Base-by-base conservation (phyloP, 2,329 filamentous ascomycete species). In the Talaromyces albobiverticillius region DNA sequence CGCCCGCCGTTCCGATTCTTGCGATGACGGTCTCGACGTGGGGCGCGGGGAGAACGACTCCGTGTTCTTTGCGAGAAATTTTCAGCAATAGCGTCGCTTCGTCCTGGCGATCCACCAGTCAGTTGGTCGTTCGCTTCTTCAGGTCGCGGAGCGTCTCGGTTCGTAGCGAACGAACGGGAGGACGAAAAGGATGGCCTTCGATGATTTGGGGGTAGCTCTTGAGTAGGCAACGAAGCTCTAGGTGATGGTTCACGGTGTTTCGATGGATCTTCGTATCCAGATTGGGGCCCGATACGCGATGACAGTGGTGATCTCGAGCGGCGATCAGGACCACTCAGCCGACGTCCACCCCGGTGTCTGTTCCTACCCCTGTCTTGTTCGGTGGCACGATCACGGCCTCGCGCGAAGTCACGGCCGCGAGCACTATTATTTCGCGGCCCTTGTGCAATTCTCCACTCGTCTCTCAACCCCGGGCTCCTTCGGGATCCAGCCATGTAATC, bases 401-500 rank as follows among this genome's bases (percentile, higher is more conserved):
- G 47, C n/a, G 72, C 71, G 72, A 60, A 76, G 76, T 73, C 65
- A 74, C 68, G 64, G 57, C 64, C 66, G 57, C 60, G 62, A 53
- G 70, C 65, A 58, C 62, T 64, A 48, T 69, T 67, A 55, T 73
- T 68, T 65, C 67, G 66, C 57, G 62, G 63, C 59, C 76, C 70
- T 62, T 67, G 68, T 66, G 74, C 67, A 64, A 66, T 70, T 70
- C 71, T 77, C 75, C 76, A 76, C 70, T 76, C 69, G 67, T 78
- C 71, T 75, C 71, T 79, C 73, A 77, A 71, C 66, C 72, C 71
- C 67, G 74, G 74, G 71, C 73, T 76, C 70, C 70, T 71, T 70
- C 68, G 72, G 67, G 74, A 75, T 68, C 72, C 73, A 71, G 76
- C 76, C 76, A 79, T 79, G 70, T 73, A 72, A 67, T 65, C 63